Evolutionary conservation across 768 basidiomycete species (phyloP), one percentile per base, ranked within the genome.

Genomic region (Mycena floridula): DNA sequence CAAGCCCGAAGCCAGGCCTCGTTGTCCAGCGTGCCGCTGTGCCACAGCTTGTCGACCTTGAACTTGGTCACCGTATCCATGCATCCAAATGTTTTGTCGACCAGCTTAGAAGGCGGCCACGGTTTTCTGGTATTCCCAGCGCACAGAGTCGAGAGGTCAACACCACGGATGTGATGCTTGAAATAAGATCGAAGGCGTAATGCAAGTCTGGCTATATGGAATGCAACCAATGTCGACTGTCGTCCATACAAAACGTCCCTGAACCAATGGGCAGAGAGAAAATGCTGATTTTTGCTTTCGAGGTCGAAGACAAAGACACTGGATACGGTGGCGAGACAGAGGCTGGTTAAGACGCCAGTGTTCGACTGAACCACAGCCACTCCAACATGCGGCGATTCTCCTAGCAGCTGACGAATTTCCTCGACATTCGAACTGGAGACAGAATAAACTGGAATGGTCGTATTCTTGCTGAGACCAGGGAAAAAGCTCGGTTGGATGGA

Each of bases 141-240:
- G 13, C 57, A 51, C n/a, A n/a, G n/a, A 4, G 48, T 42, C 12
- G 62, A 61, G 13, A 73, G 56, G 36, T 74, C 72, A 2, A 70
- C 53, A 1, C 69, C 72, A 15, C 50, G 43, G 3, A 70, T 52
- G 23, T 51, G 62, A 6, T 53, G 39, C 3, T 57, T 48, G 11
- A 59, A 46, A 24, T 62, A 56, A 20, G 55, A 46, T 21, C 57
- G 49, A 6, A 70, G 45, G 7, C 62, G 57, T 15, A 72, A 28
- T 0, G 64, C 69, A 5, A 63, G 45, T 9, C 58, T 58, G 1
- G 61, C 62, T 62, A 72, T 59, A 5, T 56, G 57, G 43, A 74
- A 70, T 2, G 63, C 68, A 7, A 63, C 62, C 3, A 71, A 32
- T 5, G 28, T 28, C 30, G 42, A 35, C n/a, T n/a, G 20, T 25